These are phyloP conservation scores for Metschnikowia matae DNA, from an alignment of 805 yeast genomes.

Conservation along the genomic window DNA sequence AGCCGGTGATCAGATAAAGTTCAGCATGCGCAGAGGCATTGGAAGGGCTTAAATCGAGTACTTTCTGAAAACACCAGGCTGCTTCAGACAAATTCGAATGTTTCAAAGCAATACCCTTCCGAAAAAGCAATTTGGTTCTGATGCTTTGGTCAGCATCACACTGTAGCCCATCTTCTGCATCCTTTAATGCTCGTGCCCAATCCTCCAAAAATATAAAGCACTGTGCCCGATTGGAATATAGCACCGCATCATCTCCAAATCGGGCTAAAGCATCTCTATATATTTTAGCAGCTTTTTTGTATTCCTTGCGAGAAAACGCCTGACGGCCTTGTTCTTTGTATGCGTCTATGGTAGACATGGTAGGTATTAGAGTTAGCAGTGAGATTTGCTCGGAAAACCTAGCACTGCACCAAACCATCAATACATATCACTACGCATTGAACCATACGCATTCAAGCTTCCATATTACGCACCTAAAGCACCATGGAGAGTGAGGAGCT, in stretches of 20 bases:
- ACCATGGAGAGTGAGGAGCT: conserved; percentile 11
- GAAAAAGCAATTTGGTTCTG: conserved; percentile 46
- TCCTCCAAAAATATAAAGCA: conserved; percentile 51
- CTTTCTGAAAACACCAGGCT: conserved; percentile 27
- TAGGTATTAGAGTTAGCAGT: not conserved
- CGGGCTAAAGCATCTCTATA: conserved; percentile 54
- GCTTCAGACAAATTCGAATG: conserved; percentile 26
- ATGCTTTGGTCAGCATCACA: conserved; percentile 29
- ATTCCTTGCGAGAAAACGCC: conserved; percentile 46
- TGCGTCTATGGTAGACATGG: conserved; percentile 23
- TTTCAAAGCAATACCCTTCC: conserved; percentile 43
- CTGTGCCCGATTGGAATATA: conserved; percentile 67
- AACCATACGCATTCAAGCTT: too few species aligned
- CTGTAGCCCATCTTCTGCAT: conserved; percentile 48
- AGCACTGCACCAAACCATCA: not conserved
- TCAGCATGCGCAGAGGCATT: conserved; percentile 39
- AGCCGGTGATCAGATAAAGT: conserved; percentile 16
- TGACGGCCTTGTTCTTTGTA: conserved; percentile 49
- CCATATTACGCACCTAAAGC: not conserved
- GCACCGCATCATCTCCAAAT: conserved; percentile 49
- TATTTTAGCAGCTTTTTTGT: conserved; percentile 44
- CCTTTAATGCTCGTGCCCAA: conserved; percentile 46
- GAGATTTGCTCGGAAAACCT: not conserved
- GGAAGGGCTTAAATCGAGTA: conserved; percentile 37
- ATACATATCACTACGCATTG: not conserved